Evolutionary conservation across 306 rosid genomes (phyloP), one percentile per base, ranked within the genome.

Genomic region (Trifolium dubium): DNA sequence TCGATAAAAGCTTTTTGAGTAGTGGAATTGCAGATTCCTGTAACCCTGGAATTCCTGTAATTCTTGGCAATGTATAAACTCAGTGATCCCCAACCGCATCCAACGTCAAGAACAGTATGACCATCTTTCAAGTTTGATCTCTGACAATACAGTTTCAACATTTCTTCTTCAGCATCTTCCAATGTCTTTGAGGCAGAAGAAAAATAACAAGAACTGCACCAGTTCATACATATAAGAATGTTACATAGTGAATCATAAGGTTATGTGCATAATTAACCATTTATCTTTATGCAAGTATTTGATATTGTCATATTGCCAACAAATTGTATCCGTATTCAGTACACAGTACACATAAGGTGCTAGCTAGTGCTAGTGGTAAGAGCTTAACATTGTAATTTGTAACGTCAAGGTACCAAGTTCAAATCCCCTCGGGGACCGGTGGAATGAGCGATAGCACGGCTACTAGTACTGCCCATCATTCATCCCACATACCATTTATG

Each of bases 71-170:
- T 82, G 86, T 88, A 89, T 65, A 94, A 49, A 46, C 87, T 72
- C 14, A 94, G 83, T 8, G 97, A 91, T 39, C 97, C 98, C 98
- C 98, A 94, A 41, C 99, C 99, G 18, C 99, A 89, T 44, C 99
- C 97, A 28, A 94, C 85, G 63, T 91, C 96, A 29, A 92, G 96
- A 73, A 94, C 86, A n/a, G 83, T 62, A 28, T 88, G 87, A 17
- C 97, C 96, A 73, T 94, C 89, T 85, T 79, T 85, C 28, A 91
- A 64, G 62, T 85, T 78, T 44, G 99, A 75, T 77, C 95, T 89
- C 71, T 92, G 84, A 15, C 99, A 87, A 75, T 85, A 86, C 19
- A 89, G 68, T 63, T 87, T 90, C 81, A 89, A 32, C 97, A 84
- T 89, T 69, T 89, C 91, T 70, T 85, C 90, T 84, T 94, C 98